Conservation (phyloP, 2,329 filamentous ascomycete species). For the Diaporthe ampelina region DNA sequence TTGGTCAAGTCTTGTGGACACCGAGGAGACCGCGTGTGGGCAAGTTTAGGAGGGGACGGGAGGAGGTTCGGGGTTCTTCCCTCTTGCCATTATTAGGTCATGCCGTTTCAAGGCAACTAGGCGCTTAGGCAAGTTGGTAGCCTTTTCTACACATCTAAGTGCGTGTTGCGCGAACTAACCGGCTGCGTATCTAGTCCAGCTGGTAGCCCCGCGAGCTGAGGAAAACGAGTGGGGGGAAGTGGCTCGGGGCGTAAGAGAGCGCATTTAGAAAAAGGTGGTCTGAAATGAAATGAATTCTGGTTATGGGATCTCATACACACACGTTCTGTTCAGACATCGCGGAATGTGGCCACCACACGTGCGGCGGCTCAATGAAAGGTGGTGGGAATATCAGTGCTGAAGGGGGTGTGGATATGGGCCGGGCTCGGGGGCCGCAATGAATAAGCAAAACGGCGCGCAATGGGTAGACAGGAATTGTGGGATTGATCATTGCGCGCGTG, state of each 20-base stretch:
- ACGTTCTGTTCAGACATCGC: not conserved
- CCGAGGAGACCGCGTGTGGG: not conserved
- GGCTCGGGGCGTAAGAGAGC: not conserved
- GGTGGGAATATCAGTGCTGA: no score
- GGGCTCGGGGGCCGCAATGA: not conserved
- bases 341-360: not conserved
- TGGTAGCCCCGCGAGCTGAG: not conserved
- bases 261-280: not conserved
- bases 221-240: not conserved
- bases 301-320: not conserved
- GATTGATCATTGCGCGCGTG: not conserved
- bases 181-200: not conserved
- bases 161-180: not conserved
- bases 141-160: slow-evolving; percentile 19
- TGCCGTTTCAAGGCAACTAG: not conserved
- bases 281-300: not conserved
- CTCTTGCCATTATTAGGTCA: not conserved
- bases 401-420: not conserved
- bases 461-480: not conserved
- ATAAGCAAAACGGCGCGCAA: slow-evolving; percentile 5
- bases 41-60: not conserved
- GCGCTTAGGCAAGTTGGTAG: not conserved
- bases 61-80: not conserved
- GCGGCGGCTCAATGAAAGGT: no score
- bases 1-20: slow-evolving; percentile 11